These are phyloP conservation scores for Dalbergia cultrata DNA, from an alignment of 306 rosid species.

Conservation along the genomic window DNA sequence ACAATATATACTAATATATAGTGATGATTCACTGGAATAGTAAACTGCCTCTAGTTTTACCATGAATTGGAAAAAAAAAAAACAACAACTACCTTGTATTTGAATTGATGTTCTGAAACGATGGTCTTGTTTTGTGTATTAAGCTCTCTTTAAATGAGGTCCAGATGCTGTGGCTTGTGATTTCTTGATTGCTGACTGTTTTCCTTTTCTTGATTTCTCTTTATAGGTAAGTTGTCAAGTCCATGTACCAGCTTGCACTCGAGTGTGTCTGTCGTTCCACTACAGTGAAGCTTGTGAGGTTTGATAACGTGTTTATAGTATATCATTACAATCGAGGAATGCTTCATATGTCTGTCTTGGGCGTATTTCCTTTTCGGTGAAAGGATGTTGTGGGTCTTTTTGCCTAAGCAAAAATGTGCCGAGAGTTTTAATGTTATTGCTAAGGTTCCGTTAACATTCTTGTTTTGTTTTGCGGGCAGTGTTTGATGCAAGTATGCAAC, in stretches of 20 bases:
- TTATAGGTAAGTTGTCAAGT: slow-evolving; percentile 44
- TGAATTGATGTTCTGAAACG: not conserved
- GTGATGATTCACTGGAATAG: not conserved
- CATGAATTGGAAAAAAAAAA: not conserved
- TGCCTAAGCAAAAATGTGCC: not conserved
- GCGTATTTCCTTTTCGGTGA: not conserved
- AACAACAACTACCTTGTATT: not conserved
- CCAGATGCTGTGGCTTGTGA: slow-evolving; percentile 9
- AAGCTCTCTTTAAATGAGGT: not conserved
- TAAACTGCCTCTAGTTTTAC: not conserved
- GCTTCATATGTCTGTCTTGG: not conserved
- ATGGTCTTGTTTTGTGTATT: not conserved
- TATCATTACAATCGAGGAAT: not conserved
- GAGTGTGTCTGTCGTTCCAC: slow-evolving; percentile 3
- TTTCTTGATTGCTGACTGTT: slow-evolving; percentile 14
- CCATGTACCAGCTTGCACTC: slow-evolving; percentile 5
- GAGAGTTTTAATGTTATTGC: slow-evolving; percentile 21
- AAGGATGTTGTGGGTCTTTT: not conserved
- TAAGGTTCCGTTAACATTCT: not conserved
- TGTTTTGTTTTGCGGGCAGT: not conserved
- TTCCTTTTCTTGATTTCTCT: slow-evolving; percentile 32
- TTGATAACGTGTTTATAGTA: slow-evolving; percentile 5
- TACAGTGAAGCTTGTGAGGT: slow-evolving; percentile 22
- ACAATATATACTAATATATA: not conserved
- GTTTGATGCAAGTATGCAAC: no score